A percentile compares a stretch with the other conserved stretches of the same genome.
Evolutionary conservation across 192 early-diverging fungal genomes (phyloP).

Genomic region (Lobosporangium transversale): DNA sequence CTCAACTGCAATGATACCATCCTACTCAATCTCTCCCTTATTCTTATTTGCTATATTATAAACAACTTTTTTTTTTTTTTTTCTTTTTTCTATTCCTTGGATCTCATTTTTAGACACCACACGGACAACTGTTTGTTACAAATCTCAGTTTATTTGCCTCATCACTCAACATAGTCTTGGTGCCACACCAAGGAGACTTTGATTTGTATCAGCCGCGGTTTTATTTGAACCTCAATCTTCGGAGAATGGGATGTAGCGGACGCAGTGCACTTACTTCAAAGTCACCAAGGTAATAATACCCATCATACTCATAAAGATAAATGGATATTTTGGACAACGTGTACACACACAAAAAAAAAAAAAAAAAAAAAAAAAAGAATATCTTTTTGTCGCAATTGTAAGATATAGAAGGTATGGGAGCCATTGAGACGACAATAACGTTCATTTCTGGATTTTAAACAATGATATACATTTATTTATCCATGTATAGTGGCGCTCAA

Average conservation of each 20-base stretch:
- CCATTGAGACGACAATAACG: too few relatives aligned
- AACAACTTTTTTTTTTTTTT: too few relatives aligned
- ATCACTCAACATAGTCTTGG: slow-evolving; percentile 59
- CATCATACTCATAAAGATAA: neutral
- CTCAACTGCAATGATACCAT: too few relatives aligned
- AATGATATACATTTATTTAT: neutral
- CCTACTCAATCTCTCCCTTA: too few relatives aligned
- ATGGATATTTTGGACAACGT: neutral
- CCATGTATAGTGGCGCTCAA: slow-evolving; percentile 54
- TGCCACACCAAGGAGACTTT: slow-evolving; percentile 60
- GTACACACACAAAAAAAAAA: too few relatives aligned
- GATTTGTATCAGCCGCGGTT: slow-evolving; percentile 55
- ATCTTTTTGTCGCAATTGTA: neutral
- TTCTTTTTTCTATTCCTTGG: too few relatives aligned
- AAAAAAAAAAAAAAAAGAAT: too few relatives aligned
- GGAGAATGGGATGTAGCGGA: slow-evolving; percentile 61
- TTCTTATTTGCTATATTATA: too few relatives aligned
- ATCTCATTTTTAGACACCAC: slow-evolving; percentile 62
- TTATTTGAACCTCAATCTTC: slow-evolving; percentile 61
- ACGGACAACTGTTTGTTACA: slow-evolving; percentile 58
- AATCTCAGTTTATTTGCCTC: slow-evolving; percentile 59
- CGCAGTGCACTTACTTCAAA: slow-evolving; percentile 61
- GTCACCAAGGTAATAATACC: slow-evolving; percentile 50
- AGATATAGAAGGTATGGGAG: too few relatives aligned
- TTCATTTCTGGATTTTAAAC: too few relatives aligned